Conservation (phyloP, 2,329 filamentous ascomycete genomes). For the Cadophora sp. region DNA sequence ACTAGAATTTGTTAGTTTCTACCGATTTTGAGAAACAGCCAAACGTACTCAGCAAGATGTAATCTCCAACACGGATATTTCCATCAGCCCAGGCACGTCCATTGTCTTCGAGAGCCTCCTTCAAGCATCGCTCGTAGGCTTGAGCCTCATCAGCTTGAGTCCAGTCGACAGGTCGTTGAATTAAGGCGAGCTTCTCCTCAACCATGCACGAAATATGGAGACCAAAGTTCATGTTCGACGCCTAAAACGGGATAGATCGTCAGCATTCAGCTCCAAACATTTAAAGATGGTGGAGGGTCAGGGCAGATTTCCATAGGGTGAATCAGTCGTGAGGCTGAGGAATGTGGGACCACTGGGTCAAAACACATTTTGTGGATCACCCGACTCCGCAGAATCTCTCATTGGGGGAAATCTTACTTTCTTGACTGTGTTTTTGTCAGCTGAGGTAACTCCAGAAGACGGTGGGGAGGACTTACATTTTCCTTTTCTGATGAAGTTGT, state of each 20-base stretch:
- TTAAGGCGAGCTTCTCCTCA: constrained; percentile 68
- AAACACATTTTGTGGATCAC: constrained; percentile 16
- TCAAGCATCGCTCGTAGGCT: constrained; percentile 70
- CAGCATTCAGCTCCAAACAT: constrained; percentile 29
- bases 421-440: constrained; percentile 44
- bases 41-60: constrained; percentile 68
- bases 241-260: constrained; percentile 62
- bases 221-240: constrained; percentile 76
- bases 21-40: background rate
- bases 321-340: constrained; percentile 4
- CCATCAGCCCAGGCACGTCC: constrained; percentile 82
- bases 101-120: constrained; percentile 70
- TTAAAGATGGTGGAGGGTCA: background rate
- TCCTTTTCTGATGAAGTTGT: constrained; percentile 66
- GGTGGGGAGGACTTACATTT: constrained; percentile 51
- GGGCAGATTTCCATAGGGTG: constrained; percentile 1
- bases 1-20: constrained; percentile 47
- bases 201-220: constrained; percentile 73
- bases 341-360: constrained; percentile 19
- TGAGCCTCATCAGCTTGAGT: constrained; percentile 71
- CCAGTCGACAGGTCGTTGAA: constrained; percentile 67
- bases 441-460: constrained; percentile 5
- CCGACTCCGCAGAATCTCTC: background rate
- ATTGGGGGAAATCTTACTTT: constrained; percentile 44
- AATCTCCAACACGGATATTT: constrained; percentile 85